Base-by-base conservation (phyloP, 1,284 basidiomycete species). In the Albatrellus sp. region DNA sequence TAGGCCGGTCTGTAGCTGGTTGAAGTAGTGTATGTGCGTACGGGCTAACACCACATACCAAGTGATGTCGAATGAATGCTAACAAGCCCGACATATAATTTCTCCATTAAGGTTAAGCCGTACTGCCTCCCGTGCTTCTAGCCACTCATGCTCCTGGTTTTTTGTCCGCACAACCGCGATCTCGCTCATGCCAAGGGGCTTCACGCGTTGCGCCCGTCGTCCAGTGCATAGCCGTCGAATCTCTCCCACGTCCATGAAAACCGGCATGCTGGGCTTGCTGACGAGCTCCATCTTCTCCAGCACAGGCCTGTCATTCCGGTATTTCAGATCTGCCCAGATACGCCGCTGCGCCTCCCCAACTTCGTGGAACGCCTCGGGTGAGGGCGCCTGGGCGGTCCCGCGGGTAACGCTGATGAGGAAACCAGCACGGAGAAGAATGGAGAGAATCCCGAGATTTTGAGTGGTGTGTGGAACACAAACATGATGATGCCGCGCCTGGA, bases 291-390 rank as follows among this genome's bases (percentile, higher is more conserved):
- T 85, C 52, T 69, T 57, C 43, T 66, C 70, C 47, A 94, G 68
- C 14, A 93, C 87, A 1, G 90, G 86, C 28, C 77, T 64, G 63
- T 93, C 88, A 52, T 88, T 80, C 42, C 88, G 73, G 64, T 90
- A 93, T 63, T 94, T 94, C 52, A 94, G 76, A 50, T 87, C 78
- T 2, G 86, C 86, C 89, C 90, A 92, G 60, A 94, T 84, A 30
- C 87, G 74, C 29, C 70, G 70, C 49, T 87, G 69, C 1, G 76
- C 67, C 28, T 78, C 75, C 50, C 63, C 62, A 5, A 70, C 80
- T 1, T 55, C 50, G 40, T 67, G 55, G 57, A 88, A 93, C 9
- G 68, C 68, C 0, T 57, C 52, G 0, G 90, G 87, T 8, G 72
- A 72, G 0, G 89, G 76, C 0, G 69, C 68, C 3, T 73, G 65